phyloP scores from a whole-genome alignment of 495 filamentous ascomycete genomes.

The Chaetomium cochliodes region DNA sequence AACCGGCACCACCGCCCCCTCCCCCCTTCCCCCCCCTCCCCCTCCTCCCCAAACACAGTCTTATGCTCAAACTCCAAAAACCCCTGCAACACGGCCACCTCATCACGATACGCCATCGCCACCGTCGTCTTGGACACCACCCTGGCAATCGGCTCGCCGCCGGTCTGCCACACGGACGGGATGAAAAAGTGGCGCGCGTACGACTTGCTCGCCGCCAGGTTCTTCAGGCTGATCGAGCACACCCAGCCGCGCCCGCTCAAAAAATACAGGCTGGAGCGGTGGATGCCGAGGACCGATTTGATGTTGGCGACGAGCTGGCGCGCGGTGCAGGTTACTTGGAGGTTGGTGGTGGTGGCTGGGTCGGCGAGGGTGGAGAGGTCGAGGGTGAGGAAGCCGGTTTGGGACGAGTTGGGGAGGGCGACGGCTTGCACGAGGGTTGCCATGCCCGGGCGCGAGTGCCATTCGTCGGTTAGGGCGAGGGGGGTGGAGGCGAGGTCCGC shows the following conservation, averaged over 20 bases:
- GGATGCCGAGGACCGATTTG: constrained; percentile 21
- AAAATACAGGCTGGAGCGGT: constrained; percentile 24
- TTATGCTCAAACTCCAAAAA: constrained; percentile 32
- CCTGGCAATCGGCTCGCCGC: constrained; percentile 19
- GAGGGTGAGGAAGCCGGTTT: constrained; percentile 22
- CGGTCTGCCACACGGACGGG: constrained; percentile 29
- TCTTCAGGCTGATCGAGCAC: constrained; percentile 26
- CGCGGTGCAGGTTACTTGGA: neutral
- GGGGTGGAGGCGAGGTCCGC: constrained; percentile 12
- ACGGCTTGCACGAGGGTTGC: constrained; percentile 16
- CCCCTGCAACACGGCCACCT: constrained; percentile 28
- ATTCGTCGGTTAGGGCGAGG: constrained; percentile 16
- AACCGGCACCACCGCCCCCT: constrained; percentile 13
- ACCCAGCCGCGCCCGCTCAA: constrained; percentile 27
- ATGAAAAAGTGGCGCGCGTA: constrained; percentile 31
- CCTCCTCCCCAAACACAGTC: constrained; percentile 19
- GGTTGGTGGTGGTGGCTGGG: neutral
- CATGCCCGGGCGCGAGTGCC: constrained; percentile 18
- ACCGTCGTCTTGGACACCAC: constrained; percentile 25
- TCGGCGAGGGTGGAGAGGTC: constrained; percentile 14
- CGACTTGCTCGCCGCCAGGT: neutral
- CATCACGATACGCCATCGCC: constrained; percentile 25
- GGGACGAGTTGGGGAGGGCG: constrained; percentile 3
- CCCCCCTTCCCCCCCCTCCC: neutral
- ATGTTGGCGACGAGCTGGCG: constrained; percentile 11